Conservation (phyloP, 495 filamentous ascomycete genomes). For the Ramalina peruviana region DNA sequence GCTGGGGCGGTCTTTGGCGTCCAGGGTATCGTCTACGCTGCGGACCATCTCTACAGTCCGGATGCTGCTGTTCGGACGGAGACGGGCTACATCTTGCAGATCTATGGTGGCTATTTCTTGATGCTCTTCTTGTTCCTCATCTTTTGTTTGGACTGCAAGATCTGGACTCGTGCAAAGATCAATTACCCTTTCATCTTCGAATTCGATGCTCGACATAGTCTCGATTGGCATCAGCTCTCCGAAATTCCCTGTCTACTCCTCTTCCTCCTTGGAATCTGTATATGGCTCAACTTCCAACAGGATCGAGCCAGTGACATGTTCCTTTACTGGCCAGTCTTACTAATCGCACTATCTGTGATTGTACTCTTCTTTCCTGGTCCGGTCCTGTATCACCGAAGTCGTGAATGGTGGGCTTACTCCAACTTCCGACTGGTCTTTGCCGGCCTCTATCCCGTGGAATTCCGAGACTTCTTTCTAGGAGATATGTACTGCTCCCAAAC, state of each 20-base stretch:
- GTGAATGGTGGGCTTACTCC: constrained; percentile 73
- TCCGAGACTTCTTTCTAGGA: constrained; percentile 92
- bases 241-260: constrained; percentile 70
- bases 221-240: constrained; percentile 83
- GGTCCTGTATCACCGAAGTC: constrained; percentile 58
- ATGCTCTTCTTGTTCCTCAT: constrained; percentile 56
- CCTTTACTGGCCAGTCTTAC: constrained; percentile 77
- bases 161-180: constrained; percentile 73
- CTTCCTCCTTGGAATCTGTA: constrained; percentile 59
- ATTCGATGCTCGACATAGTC: constrained; percentile 68
- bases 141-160: constrained; percentile 64
- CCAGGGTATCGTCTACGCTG: constrained; percentile 57
- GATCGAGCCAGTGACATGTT: constrained; percentile 54
- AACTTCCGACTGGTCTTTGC: constrained; percentile 73
- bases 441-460: constrained; percentile 85
- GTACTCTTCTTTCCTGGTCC: constrained; percentile 65
- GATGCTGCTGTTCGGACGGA: constrained; percentile 33
- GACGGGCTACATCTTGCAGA: constrained; percentile 66
- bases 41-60: constrained; percentile 33
- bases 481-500: constrained; percentile 95
- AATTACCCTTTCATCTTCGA: constrained; percentile 97
- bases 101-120: constrained; percentile 79
- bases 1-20: constrained; percentile 58
- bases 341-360: constrained; percentile 49
- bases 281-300: constrained; percentile 76